These are phyloP conservation scores for Exutisphaerella laricina DNA, from an alignment of 2,329 filamentous ascomycete genomes.

Conservation along the genomic window DNA sequence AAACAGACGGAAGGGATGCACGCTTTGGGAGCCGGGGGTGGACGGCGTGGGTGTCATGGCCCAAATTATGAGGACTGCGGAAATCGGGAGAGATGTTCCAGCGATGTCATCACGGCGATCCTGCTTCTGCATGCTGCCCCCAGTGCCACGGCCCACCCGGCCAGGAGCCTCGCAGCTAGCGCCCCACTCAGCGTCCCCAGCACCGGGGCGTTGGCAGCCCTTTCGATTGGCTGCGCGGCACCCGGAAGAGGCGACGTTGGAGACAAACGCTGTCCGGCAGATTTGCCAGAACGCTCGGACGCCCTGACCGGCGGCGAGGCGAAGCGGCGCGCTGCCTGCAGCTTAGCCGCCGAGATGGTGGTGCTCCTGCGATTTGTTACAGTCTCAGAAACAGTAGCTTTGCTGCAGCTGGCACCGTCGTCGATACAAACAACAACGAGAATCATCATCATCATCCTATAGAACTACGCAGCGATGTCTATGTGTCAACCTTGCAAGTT, in stretches of 20 bases:
- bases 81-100: slow-evolving; percentile 11
- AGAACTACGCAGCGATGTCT: too few relatives aligned
- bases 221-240: slow-evolving; percentile 17
- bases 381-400: too few relatives aligned
- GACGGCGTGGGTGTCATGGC: slow-evolving; percentile 18
- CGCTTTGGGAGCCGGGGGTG: slow-evolving; percentile 14
- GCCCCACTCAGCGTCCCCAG: slow-evolving; percentile 15
- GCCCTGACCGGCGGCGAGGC: slow-evolving; percentile 9
- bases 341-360: background rate
- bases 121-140: slow-evolving; percentile 8
- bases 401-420: too few relatives aligned
- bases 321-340: slow-evolving; percentile 13
- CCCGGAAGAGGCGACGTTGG: slow-evolving; percentile 9
- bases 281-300: slow-evolving; percentile 4
- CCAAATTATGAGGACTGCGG: slow-evolving; percentile 5
- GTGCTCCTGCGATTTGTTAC: background rate
- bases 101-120: slow-evolving; percentile 18
- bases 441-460: too few relatives aligned
- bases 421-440: too few relatives aligned
- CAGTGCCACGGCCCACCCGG: slow-evolving; percentile 2
- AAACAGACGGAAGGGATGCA: slow-evolving; percentile 14
- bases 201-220: slow-evolving; percentile 14
- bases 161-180: slow-evolving; percentile 8
- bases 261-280: slow-evolving; percentile 4
- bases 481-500: too few relatives aligned